Conservation (phyloP, 2,329 filamentous ascomycete species). For the Fusarium transvaalense region DNA sequence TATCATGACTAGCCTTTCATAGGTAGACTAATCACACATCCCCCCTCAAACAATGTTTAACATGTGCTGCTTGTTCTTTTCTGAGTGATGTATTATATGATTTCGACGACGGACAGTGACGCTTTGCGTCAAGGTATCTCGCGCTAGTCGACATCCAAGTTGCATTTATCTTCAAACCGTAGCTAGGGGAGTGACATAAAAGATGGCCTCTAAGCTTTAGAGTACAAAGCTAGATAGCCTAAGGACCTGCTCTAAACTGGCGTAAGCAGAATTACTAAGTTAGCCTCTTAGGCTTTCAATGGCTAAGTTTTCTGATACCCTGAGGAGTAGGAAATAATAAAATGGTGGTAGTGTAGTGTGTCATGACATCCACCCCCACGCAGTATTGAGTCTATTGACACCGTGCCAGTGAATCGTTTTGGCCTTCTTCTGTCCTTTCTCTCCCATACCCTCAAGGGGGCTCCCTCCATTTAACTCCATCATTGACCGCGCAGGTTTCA, state of each 20-base stretch:
- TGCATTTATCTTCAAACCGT: neutral
- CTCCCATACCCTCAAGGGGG: slow-evolving; percentile 29
- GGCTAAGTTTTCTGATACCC: too few relatives aligned
- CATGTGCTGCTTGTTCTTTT: neutral
- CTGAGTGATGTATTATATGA: neutral
- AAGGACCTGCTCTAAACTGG: too few relatives aligned
- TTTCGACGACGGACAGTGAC: neutral
- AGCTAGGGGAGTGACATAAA: too few relatives aligned
- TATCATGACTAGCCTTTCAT: slow-evolving; percentile 59
- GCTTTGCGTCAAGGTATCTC: neutral
- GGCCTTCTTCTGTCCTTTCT: slow-evolving; percentile 34
- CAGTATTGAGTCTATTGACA: slow-evolving; percentile 48
- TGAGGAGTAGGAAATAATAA: neutral
- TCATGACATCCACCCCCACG: slow-evolving; percentile 50
- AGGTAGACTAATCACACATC: slow-evolving; percentile 68
- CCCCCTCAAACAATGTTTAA: slow-evolving; percentile 61
- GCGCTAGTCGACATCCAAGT: neutral
- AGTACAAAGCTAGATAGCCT: too few relatives aligned
- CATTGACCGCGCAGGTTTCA: slow-evolving; percentile 44
- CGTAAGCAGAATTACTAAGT: too few relatives aligned
- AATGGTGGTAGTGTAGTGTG: neutral
- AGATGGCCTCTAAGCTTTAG: too few relatives aligned
- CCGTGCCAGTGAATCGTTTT: slow-evolving; percentile 49
- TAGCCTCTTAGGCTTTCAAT: too few relatives aligned
- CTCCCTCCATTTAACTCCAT: slow-evolving; percentile 45